Conservation (phyloP, 148 eudicot species). For the Dysphania ambrosioides region DNA sequence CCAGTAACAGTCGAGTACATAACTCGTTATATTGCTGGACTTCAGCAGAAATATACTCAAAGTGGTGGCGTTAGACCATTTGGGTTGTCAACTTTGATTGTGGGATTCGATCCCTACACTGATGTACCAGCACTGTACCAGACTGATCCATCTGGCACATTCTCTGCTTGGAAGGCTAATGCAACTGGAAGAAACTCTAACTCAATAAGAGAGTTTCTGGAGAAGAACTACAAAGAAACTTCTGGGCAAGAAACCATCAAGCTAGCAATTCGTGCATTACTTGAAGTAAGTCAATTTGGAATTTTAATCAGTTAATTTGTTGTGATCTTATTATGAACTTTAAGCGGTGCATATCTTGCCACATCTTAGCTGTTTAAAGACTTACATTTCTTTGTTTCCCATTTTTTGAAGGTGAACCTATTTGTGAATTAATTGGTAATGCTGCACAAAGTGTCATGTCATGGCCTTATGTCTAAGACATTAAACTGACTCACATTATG, state of each 20-base stretch:
- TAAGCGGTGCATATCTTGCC: no score
- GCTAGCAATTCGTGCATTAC: conserved; percentile 90
- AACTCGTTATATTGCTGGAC: conserved; percentile 95
- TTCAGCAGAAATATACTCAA: conserved; percentile 98
- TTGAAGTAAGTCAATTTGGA: conserved; percentile 51
- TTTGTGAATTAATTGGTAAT: not conserved
- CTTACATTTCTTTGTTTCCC: not conserved
- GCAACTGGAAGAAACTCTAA: conserved; percentile 98
- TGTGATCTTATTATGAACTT: conserved; percentile 10
- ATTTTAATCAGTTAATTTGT: no score
- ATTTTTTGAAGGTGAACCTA: not conserved
- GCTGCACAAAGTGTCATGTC: not conserved
- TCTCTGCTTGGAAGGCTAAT: conserved; percentile 99
- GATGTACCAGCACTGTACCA: conserved; percentile 81
- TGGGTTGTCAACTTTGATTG: conserved; percentile 97
- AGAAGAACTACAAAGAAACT: conserved; percentile 93
- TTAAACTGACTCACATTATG: not conserved
- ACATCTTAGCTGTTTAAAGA: not conserved
- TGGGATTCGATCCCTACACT: conserved; percentile 91
- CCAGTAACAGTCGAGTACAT: conserved; percentile 95
- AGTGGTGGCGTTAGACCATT: conserved; percentile 99
- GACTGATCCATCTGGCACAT: conserved; percentile 99
- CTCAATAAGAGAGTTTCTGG: conserved; percentile 83
- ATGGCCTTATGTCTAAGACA: no score
- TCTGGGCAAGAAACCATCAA: conserved; percentile 92